These are phyloP conservation scores for Eimeria falciformis DNA, from an alignment of 169 alveolate species.

Conservation along the genomic window DNA sequence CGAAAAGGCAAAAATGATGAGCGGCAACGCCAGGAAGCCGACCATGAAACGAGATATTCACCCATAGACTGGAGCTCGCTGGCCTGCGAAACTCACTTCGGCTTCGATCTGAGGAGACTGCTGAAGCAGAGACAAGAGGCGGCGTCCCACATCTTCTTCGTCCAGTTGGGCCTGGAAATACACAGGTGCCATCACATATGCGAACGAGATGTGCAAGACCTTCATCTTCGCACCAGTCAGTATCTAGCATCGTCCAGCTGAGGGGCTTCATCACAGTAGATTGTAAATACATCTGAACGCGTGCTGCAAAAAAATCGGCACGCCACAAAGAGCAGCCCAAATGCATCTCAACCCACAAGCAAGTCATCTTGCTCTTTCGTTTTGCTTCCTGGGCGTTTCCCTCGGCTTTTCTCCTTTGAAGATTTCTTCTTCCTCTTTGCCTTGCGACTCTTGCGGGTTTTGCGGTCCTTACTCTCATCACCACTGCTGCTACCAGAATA, in stretches of 20 bases:
- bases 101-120: slow-evolving; percentile 54
- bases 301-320: too few species aligned
- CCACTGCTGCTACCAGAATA: slow-evolving; percentile 57
- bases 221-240: too few species aligned
- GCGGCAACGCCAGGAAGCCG: neutral
- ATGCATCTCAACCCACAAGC: slow-evolving; percentile 17
- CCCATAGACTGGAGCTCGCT: neutral
- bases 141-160: slow-evolving; percentile 55
- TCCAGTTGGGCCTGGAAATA: slow-evolving; percentile 7
- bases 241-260: too few species aligned
- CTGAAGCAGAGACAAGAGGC: slow-evolving; percentile 26
- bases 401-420: slow-evolving; percentile 44
- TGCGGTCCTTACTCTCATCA: slow-evolving; percentile 5
- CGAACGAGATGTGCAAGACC: too few species aligned
- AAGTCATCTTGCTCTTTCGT: neutral
- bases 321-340: too few species aligned
- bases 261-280: too few species aligned
- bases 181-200: neutral
- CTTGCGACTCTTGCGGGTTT: slow-evolving; percentile 48
- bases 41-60: neutral
- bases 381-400: neutral
- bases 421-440: slow-evolving; percentile 33
- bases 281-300: too few species aligned
- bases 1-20: neutral
- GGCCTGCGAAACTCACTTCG: slow-evolving; percentile 32